A percentile compares a stretch with the other conserved stretches of the same genome.
Conservation (phyloP, 805 yeast species). For the Kodamaea hsintzibuensis region DNA sequence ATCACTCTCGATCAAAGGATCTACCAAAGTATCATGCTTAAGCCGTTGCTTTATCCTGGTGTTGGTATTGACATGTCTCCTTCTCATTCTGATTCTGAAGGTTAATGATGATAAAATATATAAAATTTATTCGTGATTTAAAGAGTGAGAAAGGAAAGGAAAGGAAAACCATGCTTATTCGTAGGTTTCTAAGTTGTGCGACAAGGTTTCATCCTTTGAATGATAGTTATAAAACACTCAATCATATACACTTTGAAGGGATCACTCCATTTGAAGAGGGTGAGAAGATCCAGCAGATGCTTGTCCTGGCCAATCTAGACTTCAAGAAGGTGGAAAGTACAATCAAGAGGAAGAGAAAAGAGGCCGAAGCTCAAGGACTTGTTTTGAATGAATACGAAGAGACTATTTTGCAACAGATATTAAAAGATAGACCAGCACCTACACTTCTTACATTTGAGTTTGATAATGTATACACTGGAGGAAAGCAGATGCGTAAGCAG, state of each 20-base stretch:
- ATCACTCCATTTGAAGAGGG: slow-evolving; percentile 48
- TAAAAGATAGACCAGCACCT: slow-evolving; percentile 58
- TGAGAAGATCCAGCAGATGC: slow-evolving; percentile 52
- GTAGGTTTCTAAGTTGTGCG: neutral
- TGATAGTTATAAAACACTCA: slow-evolving; percentile 19
- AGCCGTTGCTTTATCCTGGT: slow-evolving; percentile 4
- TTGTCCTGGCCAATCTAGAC: slow-evolving; percentile 58
- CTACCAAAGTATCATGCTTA: slow-evolving; percentile 14
- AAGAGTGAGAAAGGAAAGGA: neutral
- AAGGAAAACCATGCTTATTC: neutral
- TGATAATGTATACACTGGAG: slow-evolving; percentile 86
- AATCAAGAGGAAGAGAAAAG: slow-evolving; percentile 41
- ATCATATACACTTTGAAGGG: slow-evolving; percentile 46
- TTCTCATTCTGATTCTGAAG: neutral
- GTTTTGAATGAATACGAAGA: slow-evolving; percentile 50
- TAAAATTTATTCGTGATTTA: neutral
- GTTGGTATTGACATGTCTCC: slow-evolving; percentile 1
- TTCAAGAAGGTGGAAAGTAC: slow-evolving; percentile 54
- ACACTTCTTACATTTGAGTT: slow-evolving; percentile 81
- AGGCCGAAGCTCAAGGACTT: slow-evolving; percentile 40
- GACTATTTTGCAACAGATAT: slow-evolving; percentile 42
- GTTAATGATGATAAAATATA: neutral
- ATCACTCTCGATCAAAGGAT: slow-evolving; percentile 24
- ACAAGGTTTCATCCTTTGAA: slow-evolving; percentile 4
- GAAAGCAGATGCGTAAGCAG: slow-evolving; percentile 68